Conservation (phyloP, 768 basidiomycete species). For the Hirschioporus abietinus region DNA sequence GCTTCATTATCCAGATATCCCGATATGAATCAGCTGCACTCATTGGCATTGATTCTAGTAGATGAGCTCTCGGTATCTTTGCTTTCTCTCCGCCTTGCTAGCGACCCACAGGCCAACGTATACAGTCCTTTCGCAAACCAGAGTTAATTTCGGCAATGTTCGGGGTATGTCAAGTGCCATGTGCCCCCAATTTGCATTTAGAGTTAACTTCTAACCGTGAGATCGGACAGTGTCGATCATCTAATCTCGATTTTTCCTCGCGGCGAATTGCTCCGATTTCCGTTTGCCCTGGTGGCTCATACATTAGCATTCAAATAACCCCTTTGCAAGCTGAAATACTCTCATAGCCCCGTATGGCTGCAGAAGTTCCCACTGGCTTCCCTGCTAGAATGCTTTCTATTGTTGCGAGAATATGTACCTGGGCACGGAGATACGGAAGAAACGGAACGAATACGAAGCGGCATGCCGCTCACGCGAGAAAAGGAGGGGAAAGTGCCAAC, state of each 20-base stretch:
- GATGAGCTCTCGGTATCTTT: neutral
- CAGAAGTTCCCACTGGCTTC: neutral
- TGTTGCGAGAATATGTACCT: neutral
- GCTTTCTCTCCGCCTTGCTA: neutral
- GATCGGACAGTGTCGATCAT: conserved; percentile 6
- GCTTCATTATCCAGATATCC: too few relatives aligned
- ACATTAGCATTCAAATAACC: neutral
- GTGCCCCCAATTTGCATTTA: conserved; percentile 2
- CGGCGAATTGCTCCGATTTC: neutral
- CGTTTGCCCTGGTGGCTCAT: neutral
- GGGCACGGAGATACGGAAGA: neutral
- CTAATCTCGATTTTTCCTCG: conserved; percentile 3
- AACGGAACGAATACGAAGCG: neutral
- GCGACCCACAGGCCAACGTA: neutral
- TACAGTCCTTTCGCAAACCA: neutral
- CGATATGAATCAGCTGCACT: too few relatives aligned
- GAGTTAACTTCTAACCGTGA: conserved; percentile 3
- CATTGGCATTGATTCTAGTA: too few relatives aligned
- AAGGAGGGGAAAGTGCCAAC: neutral
- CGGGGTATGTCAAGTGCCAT: conserved; percentile 1
- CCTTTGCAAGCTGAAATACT: neutral
- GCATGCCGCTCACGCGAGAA: neutral
- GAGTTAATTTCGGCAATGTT: neutral
- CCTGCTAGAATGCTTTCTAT: neutral
- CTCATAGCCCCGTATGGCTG: neutral